Evolutionary conservation across 2,329 filamentous ascomycete genomes (phyloP), one percentile per base, ranked within the genome.

Genomic region (Didymella sp.): DNA sequence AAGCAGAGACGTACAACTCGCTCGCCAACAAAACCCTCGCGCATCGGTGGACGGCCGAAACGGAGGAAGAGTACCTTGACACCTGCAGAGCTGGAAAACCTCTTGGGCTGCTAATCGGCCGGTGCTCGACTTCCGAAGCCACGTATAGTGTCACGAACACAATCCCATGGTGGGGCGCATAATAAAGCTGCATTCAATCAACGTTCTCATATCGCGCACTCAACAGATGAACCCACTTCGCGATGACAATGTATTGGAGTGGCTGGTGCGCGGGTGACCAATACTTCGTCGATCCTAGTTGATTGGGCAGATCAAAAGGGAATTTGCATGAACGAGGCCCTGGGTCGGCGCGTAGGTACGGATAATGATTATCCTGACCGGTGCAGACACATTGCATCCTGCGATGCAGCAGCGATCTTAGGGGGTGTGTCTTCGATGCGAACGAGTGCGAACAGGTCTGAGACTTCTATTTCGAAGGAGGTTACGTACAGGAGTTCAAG

Each of bases 51-150:
- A 72, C 73, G 88, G 79, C 78, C 85, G 2, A 88, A 83, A 58
- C 80, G 89, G 70, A 82, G 90, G 70, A 83, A 90, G 72, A 92
- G 89, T 68, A 93, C 90, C 19, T 78, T 94, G 28, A 92, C 85
- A 67, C 87, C 89, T 3, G 89, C 88, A 81, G 90, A 94, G 75
- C 76, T 93, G 69, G 84, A 90, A 76, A 72, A 68, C 28, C 62
- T 77, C 37, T 56, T 78, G 45, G 68, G 72, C 7, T 65, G 71
- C 49, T 72, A 67, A 58, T 60, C 28, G 22, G 40, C 38, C 13
- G 37, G 11, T 47, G 43, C 38, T 57, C 11, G 30, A 38, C 35
- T 56, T 15, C 21, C 42, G 3, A 6, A 40, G 40, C 19, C 48
- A 21, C 45, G 48, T 31, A 49, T 25, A 24, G 43, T 52, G 38